Evolutionary conservation across 108 stramenopile species (phyloP).

Genomic region (Cylindrotheca fusiformis): DNA sequence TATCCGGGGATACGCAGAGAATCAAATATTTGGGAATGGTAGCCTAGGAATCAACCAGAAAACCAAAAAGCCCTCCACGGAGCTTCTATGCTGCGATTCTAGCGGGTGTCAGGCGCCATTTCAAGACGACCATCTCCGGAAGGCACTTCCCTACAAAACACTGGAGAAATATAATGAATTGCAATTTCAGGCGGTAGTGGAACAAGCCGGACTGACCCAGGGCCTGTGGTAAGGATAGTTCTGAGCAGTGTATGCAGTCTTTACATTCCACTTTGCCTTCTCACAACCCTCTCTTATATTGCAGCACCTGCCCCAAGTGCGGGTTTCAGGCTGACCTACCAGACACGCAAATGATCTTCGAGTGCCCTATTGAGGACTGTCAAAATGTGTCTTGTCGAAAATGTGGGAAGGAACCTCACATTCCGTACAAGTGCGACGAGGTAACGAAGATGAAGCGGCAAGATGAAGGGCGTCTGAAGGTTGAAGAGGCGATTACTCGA

Average conservation of each 20-base stretch:
- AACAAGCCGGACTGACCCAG: constrained; percentile 40
- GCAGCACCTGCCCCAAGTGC: constrained; percentile 75
- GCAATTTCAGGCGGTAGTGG: constrained; percentile 44
- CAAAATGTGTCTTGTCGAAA: constrained; percentile 68
- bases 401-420: constrained; percentile 78
- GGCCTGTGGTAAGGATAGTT: constrained; percentile 27
- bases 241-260: background rate
- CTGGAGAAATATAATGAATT: constrained; percentile 83
- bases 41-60: constrained; percentile 52
- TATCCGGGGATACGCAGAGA: constrained; percentile 59
- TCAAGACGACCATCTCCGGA: constrained; percentile 46
- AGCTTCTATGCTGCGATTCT: constrained; percentile 71
- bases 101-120: constrained; percentile 70
- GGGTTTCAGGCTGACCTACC: constrained; percentile 60
- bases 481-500: constrained; percentile 87
- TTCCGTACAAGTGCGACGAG: constrained; percentile 73
- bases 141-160: constrained; percentile 58
- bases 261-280: background rate
- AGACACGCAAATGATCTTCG: constrained; percentile 42
- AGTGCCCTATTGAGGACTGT: constrained; percentile 68
- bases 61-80: constrained; percentile 42
- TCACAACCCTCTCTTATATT: background rate
- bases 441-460: constrained; percentile 63
- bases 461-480: constrained; percentile 54
- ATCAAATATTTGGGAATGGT: constrained; percentile 69